Conservation (phyloP, 2,329 filamentous ascomycete species). For the Lecanicillium sp. region DNA sequence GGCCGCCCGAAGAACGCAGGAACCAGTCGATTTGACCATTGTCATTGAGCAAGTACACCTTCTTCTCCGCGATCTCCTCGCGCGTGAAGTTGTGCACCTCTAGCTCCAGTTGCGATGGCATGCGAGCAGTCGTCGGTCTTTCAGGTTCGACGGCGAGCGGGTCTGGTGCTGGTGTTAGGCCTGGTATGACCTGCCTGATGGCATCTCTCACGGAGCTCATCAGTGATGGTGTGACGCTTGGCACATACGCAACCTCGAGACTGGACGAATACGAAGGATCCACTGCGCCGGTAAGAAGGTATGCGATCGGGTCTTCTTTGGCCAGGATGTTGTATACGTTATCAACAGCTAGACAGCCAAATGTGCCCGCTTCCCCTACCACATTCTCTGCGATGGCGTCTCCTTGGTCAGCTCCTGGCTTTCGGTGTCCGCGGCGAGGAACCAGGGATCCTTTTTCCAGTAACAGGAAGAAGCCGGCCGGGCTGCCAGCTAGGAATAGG, state of each 20-base stretch:
- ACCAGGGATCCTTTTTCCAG: constrained; percentile 67
- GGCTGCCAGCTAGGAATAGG: constrained; percentile 84
- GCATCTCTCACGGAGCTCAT: constrained; percentile 58
- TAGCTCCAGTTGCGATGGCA: constrained; percentile 70
- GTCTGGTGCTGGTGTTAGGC: constrained; percentile 31
- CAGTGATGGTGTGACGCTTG: constrained; percentile 61
- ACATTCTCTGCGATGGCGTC: constrained; percentile 54
- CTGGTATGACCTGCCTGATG: constrained; percentile 57
- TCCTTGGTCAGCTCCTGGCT: constrained; percentile 64
- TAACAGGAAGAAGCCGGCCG: constrained; percentile 86
- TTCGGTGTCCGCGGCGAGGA: constrained; percentile 69
- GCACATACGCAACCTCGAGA: constrained; percentile 73
- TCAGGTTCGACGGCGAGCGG: constrained; percentile 26
- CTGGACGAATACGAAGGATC: constrained; percentile 73
- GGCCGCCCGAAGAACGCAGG: constrained; percentile 74
- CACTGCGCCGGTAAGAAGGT: constrained; percentile 84
- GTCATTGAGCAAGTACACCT: constrained; percentile 84
- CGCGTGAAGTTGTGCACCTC: constrained; percentile 92
- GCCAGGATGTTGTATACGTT: constrained; percentile 92
- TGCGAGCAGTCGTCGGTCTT: constrained; percentile 37
- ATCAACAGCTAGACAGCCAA: constrained; percentile 88
- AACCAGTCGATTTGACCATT: constrained; percentile 95
- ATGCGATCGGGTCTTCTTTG: constrained; percentile 71
- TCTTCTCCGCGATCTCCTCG: constrained; percentile 86
- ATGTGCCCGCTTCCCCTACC: constrained; percentile 70